Base-by-base conservation (phyloP, 2,329 filamentous ascomycete species). In the Colletotrichum salicis region DNA sequence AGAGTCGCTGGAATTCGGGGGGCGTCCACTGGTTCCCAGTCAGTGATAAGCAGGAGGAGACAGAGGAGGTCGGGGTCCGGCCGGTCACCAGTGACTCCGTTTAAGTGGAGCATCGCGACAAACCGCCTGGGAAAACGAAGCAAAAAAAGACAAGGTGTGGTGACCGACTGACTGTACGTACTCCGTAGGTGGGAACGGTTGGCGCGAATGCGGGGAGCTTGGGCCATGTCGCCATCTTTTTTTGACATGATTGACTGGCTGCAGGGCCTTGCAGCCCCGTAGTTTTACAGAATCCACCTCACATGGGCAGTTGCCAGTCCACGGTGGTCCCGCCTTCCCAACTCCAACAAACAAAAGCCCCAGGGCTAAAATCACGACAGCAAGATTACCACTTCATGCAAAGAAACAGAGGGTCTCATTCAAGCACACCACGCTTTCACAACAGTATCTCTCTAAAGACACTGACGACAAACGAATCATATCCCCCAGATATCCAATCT, bases 131-230 rank as follows among this genome's bases (percentile, higher is more conserved):
- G 41, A 48, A 48, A 48, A 48, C 37, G 41, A 48, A 48, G 41
- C 41, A 48, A 48, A 48, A 48, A 35, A 19, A 15, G 48, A 52
- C 48, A 54, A 54, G 51, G 51, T 58, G 55, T 24, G 62, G n/a
- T 58, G 29, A 29, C 55, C 29, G 55, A 41, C 37, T 37, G 70
- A 37, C 2, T 41, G 37, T 41, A 41, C 37, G 37, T 41, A 41
- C 37, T 41, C 37, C 37, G 37, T 7, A 6, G 19, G 59, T 61
- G n/a, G 59, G 45, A 62, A 61, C 58, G 59, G 54, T 64, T 35
- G 64, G 56, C 48, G 63, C 56, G 35, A 65, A 72, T 76, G 74
- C 70, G 66, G 68, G 76, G 76, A 76, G 76, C 76, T 77, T 76
- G 75, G 76, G 73, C 76, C 71, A 73, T 64, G 35, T 62, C 72